A percentile compares a stretch with the other conserved stretches of the same genome.
These are phyloP conservation scores for Dryadomyces quercus-mongolicae DNA, from an alignment of 2,329 filamentous ascomycete species.

Conservation along the genomic window DNA sequence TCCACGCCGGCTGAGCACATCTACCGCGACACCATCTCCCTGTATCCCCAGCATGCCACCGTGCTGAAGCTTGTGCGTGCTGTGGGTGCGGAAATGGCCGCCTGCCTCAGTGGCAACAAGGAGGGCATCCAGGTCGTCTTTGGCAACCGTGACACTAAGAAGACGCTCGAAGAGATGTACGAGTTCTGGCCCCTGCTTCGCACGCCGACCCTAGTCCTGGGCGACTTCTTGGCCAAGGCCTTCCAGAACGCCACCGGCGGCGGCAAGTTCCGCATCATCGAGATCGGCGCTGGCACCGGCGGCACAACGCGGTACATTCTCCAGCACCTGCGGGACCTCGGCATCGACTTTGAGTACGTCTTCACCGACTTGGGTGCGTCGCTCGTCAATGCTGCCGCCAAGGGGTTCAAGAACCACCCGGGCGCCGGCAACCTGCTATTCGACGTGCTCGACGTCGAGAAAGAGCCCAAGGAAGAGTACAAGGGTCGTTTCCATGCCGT, in stretches of 20 bases:
- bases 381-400: conserved; percentile 18
- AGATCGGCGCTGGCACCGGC: conserved; percentile 21
- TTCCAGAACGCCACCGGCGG: background rate
- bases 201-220: background rate
- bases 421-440: conserved; percentile 16
- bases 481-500: conserved; percentile 18
- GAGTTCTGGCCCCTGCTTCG: background rate
- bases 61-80: conserved; percentile 13
- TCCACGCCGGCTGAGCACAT: conserved; percentile 14
- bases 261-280: conserved; percentile 15
- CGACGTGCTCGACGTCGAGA: conserved; percentile 18
- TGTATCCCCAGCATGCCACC: conserved; percentile 17
- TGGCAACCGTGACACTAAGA: conserved; percentile 4
- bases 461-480: conserved; percentile 14
- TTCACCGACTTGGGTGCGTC: conserved; percentile 26
- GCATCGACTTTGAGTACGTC: conserved; percentile 22
- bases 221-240: background rate
- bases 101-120: conserved; percentile 6
- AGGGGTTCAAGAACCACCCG: conserved; percentile 2
- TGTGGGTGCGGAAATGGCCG: conserved; percentile 9
- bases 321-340: conserved; percentile 1
- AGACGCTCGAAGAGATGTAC: conserved; percentile 22
- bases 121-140: conserved; percentile 12
- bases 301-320: conserved; percentile 14
- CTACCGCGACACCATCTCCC: conserved; percentile 10